Evolutionary conservation across 2,329 filamentous ascomycete species (phyloP), one percentile per base, ranked within the genome.

Genomic region (Aspergillus amoenus): DNA sequence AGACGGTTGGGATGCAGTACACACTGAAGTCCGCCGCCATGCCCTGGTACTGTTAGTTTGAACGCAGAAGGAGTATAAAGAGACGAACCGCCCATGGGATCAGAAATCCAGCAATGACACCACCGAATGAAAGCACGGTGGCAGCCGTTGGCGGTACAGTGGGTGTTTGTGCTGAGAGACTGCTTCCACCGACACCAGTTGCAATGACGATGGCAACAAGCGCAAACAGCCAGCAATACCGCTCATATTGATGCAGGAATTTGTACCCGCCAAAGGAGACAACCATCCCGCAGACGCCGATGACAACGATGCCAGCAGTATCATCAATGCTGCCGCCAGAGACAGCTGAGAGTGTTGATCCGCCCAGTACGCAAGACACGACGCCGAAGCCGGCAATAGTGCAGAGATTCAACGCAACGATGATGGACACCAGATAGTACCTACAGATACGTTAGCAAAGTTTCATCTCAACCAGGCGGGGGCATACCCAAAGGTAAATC

Each of bases 161-260:
- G 0, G 56, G 34, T 13, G 51, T 39, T 8, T 55, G 56, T 1
- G 32, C 11, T 2, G 30, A 46, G 2, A 58, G 42, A 11, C 45
- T 22, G 5, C 40, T 51, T 37, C 56, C 56, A 7, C 56, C 56
- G 11, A 55, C 56, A 8, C 56, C 56, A 1, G 56, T 58, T 2
- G 56, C 51, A 13, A 58, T 55, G 7, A 55, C 22, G 22, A 55
- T 58, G 1, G 56, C 56, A 9, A 58, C 27, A 5, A 58, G 45
- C 2, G 56, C 50, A 22, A 58, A 55, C 4, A 51, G 22, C 56
- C 56, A 58, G 41, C 51, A 58, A 42, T 58, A 58, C 9, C 56
- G 56, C 51, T 58, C 56, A n/a, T 55, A 55, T 18, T 58, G 56
- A 8, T 58, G 56, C 2, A 58, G 45, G 22, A 58, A 58, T 13